Evolutionary conservation across 1,139 yeast species (phyloP).

Genomic region (Yamadazyma spencermartinsiae): DNA sequence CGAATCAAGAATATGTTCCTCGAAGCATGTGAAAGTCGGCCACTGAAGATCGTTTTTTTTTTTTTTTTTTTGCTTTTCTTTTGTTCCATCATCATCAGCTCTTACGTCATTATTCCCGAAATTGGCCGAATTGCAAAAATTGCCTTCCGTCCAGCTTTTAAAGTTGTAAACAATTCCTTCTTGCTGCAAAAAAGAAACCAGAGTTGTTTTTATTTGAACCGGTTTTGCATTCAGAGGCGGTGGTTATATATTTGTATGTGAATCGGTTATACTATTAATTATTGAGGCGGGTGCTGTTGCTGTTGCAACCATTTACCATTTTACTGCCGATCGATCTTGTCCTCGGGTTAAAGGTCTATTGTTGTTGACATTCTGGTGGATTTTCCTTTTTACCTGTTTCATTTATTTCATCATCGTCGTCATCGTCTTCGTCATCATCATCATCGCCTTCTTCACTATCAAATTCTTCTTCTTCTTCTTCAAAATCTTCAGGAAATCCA

Average conservation of each 20-base stretch:
- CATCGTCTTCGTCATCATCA: constrained; percentile 50
- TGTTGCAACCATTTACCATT: background rate
- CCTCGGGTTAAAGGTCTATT: constrained; percentile 21
- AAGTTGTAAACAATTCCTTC: background rate
- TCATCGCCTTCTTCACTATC: constrained; percentile 46
- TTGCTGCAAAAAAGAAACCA: background rate
- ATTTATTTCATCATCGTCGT: constrained; percentile 41
- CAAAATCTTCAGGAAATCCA: constrained; percentile 47
- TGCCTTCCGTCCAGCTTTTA: background rate
- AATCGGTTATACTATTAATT: background rate
- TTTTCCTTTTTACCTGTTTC: constrained; percentile 60
- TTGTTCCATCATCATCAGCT: too few species aligned
- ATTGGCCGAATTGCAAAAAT: background rate
- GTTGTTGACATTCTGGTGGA: constrained; percentile 90
- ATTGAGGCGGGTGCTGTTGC: background rate
- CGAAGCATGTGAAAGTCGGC: background rate
- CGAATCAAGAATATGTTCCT: background rate
- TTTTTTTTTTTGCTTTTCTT: background rate
- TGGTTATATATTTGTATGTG: background rate
- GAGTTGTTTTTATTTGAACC: background rate
- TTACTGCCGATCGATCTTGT: background rate
- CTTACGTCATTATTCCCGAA: background rate
- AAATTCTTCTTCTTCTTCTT: constrained; percentile 50
- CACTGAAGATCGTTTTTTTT: background rate
- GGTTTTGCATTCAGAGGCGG: background rate